A percentile compares a stretch with the other conserved stretches of the same genome.
These are phyloP conservation scores for Penicillium paradoxum DNA, from an alignment of 495 filamentous ascomycete species.

Conservation along the genomic window DNA sequence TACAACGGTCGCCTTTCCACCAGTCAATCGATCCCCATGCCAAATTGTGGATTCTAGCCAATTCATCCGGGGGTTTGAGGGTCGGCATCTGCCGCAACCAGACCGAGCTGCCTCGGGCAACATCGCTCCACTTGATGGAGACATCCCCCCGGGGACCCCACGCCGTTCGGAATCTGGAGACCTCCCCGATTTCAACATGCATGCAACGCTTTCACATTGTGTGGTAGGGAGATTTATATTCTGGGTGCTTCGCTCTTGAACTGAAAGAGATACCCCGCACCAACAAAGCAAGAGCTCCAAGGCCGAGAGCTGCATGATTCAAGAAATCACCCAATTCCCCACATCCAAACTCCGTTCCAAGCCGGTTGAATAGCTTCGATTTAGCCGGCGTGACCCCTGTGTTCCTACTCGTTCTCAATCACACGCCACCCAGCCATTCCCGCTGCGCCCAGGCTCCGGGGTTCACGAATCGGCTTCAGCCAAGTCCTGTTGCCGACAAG, in stretches of 20 bases:
- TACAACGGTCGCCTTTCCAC: neutral
- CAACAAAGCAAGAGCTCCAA: no score
- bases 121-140: neutral
- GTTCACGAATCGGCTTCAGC: no score
- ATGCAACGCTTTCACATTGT: neutral
- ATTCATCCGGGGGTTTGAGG: neutral
- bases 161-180: slow-evolving; percentile 3
- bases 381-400: slow-evolving; percentile 8
- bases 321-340: neutral
- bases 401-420: neutral
- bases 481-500: no score
- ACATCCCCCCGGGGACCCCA: slow-evolving; percentile 11
- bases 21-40: neutral
- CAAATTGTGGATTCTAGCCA: neutral
- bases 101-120: neutral
- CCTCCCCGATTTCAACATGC: neutral
- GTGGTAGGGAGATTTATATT: no score
- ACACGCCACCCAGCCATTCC: neutral
- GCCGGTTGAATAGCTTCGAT: slow-evolving; percentile 5
- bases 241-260: no score
- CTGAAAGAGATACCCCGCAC: no score
- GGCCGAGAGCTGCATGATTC: neutral
- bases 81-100: neutral
- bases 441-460: no score
- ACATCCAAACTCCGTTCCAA: neutral